Conservation (phyloP, 139 green algal species). For the Auxenochlorella protothecoides region DNA sequence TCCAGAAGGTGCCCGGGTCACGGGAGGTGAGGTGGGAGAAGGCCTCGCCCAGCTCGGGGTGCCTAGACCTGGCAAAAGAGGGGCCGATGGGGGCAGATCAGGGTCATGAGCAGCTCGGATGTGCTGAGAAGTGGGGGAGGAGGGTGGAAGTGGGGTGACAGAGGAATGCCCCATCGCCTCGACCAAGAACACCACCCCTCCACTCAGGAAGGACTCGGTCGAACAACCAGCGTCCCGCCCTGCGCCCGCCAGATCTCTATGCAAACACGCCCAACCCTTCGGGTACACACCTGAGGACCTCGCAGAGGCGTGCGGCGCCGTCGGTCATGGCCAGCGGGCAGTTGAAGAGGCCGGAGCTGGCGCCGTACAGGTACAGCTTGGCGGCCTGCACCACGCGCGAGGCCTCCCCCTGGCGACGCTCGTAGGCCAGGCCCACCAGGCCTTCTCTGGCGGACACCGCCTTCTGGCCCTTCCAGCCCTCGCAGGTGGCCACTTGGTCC, state of each 20-base stretch:
- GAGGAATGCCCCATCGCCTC: too few relatives aligned
- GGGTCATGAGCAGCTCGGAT: too few relatives aligned
- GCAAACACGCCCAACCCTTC: not conserved
- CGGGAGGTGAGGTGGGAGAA: slow-evolving; percentile 5
- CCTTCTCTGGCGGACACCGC: slow-evolving; percentile 7
- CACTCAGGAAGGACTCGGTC: too few relatives aligned
- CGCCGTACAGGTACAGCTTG: slow-evolving; percentile 16
- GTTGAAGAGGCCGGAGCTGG: slow-evolving; percentile 16
- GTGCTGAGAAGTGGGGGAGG: too few relatives aligned
- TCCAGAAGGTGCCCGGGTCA: slow-evolving; percentile 11
- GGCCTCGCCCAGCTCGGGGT: slow-evolving; percentile 1
- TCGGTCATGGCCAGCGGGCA: slow-evolving; percentile 21
- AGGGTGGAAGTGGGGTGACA: too few relatives aligned
- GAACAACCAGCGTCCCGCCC: too few relatives aligned
- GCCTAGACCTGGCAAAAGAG: not conserved
- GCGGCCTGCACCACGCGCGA: slow-evolving; percentile 9
- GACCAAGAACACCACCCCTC: too few relatives aligned
- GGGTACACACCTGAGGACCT: not conserved
- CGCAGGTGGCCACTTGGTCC: not conserved
- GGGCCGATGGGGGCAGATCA: too few relatives aligned
- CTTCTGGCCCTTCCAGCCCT: slow-evolving; percentile 2
- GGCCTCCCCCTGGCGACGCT: slow-evolving; percentile 6
- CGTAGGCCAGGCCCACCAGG: slow-evolving; percentile 12
- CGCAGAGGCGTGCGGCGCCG: slow-evolving; percentile 9
- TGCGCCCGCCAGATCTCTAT: too few relatives aligned